Base-by-base conservation (phyloP, 2,329 filamentous ascomycete species). In the Colletotrichum sp. region DNA sequence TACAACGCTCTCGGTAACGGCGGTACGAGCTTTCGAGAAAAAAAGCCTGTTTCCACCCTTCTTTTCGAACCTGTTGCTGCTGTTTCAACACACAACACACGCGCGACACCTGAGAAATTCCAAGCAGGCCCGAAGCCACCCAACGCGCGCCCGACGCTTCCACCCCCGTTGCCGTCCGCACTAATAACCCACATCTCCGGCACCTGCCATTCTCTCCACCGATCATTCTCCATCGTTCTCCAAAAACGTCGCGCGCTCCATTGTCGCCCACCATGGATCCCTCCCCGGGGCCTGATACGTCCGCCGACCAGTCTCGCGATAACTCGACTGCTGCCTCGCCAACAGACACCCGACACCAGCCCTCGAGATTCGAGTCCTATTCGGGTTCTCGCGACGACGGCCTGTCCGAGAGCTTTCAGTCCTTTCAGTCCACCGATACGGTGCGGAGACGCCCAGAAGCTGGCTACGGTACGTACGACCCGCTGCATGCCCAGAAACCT, bases 351-450 rank as follows among this genome's bases (percentile, higher is more conserved):
- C 87, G 89, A 74, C 74, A 76, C 21, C 86, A 86, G 69, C 83
- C 85, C 36, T 79, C 83, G 55, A 82, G 82, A 77, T 80, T 84
- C 76, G 84, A 86, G 65, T 79, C 84, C 34, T 77, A 80, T 62
- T 78, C 83, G 62, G 78, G 84, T 60, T 80, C 80, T 70, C 84
- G 82, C 72, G 87, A 88, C 49, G 88, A 90, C 64, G 85, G 83
- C 28, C 81, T 88, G 64, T 86, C 89, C 6, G 90, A 92, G 79
- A 91, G 88, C 82, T 89, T 88, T 80, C 90, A 92, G 81, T 91
- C 91, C 18, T 89, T 88, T 79, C 90, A 92, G 80, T 91, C 91
- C 24, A 89, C 89, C 26, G 92, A 93, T 72, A 92, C 91, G 18
- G 86, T 92, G 79, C 89, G 92, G 78, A 88, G 90, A 79, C 88